Base-by-base conservation (phyloP, 2,329 filamentous ascomycete species). In the Cladophialophora yegresii region DNA sequence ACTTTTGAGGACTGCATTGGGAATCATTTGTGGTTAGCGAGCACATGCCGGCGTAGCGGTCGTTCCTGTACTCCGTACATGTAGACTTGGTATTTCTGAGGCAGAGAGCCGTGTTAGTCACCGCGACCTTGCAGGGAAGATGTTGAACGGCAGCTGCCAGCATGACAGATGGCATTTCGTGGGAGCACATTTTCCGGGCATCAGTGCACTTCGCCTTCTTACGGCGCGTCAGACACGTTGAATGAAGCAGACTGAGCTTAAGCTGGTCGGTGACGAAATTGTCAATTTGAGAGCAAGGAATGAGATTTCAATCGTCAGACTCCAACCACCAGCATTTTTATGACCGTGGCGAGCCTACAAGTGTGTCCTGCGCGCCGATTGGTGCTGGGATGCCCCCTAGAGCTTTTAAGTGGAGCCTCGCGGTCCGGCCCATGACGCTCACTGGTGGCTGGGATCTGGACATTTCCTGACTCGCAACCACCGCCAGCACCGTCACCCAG, bases 1-100 rank as follows among this genome's bases (percentile, higher is more conserved):
- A 78, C 55, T 70, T 76, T 54, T 72, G 67, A 69, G 36, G 16
- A 22, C 16, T 12, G 22, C 54, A 12, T 36, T 43, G 47, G 20
- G 7, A 3, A 13, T 50, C 12, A 3, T 28, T 20, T 50, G 22
- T 13, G 36, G 16, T 26, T 16, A 50, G 20, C 12, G 22, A 20
- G 36, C 13, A 43, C 16, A n/a, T 16, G 36, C 36, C n/a, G 36
- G 3, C 7, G 16, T 43, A 43, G 36, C 9, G 26, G 26, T 26
- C 8, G 8, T 7, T 28, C 51, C 12, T 23, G 47, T 26, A 16
- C 36, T 28, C 12, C 12, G 47, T 26, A 16, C 36, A 43, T n/a
- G n/a, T 43, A 16, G 36, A 20, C 3, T 16, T 6, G 36, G 9
- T 40, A 12, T 10, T 40, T 5, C 33, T 40, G 10, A 13, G 13